Conservation (phyloP, 768 basidiomycete genomes). For the Pilatotrama ljubarskyi region DNA sequence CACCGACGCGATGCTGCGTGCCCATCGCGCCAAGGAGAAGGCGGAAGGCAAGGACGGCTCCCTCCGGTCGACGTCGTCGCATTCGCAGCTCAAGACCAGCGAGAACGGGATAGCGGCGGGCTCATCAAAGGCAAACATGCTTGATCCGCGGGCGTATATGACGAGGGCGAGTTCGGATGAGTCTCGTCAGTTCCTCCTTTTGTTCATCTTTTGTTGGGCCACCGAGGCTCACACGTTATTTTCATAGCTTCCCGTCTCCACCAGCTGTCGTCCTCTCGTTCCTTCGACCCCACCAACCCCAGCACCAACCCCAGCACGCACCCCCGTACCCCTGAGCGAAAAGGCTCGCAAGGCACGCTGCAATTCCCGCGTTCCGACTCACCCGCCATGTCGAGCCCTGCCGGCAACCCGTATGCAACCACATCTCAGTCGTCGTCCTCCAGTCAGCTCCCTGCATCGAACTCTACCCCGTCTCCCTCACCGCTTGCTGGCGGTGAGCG, state of each 20-base stretch:
- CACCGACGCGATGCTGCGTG: slow-evolving; percentile 40
- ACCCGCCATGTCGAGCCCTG: neutral
- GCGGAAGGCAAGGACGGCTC: slow-evolving; percentile 30
- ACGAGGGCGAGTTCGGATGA: slow-evolving; percentile 35
- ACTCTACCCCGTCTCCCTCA: slow-evolving; percentile 8
- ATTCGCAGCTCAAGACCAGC: slow-evolving; percentile 30
- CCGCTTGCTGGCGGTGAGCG: slow-evolving; percentile 14
- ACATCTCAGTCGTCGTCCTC: slow-evolving; percentile 1
- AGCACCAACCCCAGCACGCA: slow-evolving; percentile 1
- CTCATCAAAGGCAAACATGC: slow-evolving; percentile 16
- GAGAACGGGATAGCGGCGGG: slow-evolving; percentile 22
- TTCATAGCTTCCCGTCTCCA: slow-evolving; percentile 13
- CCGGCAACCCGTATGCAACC: neutral
- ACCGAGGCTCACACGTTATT: neutral
- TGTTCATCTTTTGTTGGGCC: neutral
- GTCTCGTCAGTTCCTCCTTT: slow-evolving; percentile 31
- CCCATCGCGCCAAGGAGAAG: slow-evolving; percentile 32
- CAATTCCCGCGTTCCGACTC: slow-evolving; percentile 11
- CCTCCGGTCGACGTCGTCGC: slow-evolving; percentile 32
- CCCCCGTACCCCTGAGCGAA: slow-evolving; percentile 23
- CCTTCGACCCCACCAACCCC: slow-evolving; percentile 16
- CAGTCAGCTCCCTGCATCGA: neutral
- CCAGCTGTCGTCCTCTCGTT: slow-evolving; percentile 15
- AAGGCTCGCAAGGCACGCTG: slow-evolving; percentile 24
- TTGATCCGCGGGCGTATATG: slow-evolving; percentile 30